Base-by-base conservation (phyloP, 352 stramenopile genomes). In the Globisporangium okanoganense region DNA sequence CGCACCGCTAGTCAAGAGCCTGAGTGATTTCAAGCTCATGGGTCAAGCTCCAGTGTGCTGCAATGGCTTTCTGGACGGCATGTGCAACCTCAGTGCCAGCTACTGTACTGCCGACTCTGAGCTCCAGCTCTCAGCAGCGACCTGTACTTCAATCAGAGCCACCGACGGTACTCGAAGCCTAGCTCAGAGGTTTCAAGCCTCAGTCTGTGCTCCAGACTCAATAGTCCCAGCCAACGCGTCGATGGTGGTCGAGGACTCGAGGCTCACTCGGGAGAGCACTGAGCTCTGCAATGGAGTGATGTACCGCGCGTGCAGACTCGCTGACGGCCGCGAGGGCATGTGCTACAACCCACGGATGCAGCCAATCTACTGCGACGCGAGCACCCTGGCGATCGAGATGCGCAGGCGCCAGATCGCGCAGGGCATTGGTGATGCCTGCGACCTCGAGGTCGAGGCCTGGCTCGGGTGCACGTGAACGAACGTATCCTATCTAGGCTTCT, bases 211-310 rank as follows among this genome's bases (percentile, higher is more conserved):
- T 12, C 40, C 25, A 25, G 12, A 3, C 16, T 54, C 48, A 10
- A 22, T n/a, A 35, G 43, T 24, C 10, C 5, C 18, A 14, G 24
- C 14, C 6, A 22, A 38, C 22, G 14, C 64, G 14, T 27, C 51
- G 0, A 54, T 65, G 8, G 59, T n/a, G 4, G 43, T 55, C 1
- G 22, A 73, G 24, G 65, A 70, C 27, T 64, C 48, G 3, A 48
- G 49, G 9, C 56, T 65, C 6, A 69, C 69, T 1, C 29, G 27
- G 7, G 55, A n/a, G 9, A 64, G 54, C 20, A 70, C 76, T 58
- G 49, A 61, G 8, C 53, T 68, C 12, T 85, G 73, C 65, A 70
- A 79, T 41, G 76, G 76, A 1, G 75, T 61, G 3, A 51, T 82
- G 31, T 82, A 75, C 53, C 65, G 69, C n/a, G 43, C 75, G 49